phyloP scores from a whole-genome alignment of 768 basidiomycete genomes.

The Suillus subluteus region DNA sequence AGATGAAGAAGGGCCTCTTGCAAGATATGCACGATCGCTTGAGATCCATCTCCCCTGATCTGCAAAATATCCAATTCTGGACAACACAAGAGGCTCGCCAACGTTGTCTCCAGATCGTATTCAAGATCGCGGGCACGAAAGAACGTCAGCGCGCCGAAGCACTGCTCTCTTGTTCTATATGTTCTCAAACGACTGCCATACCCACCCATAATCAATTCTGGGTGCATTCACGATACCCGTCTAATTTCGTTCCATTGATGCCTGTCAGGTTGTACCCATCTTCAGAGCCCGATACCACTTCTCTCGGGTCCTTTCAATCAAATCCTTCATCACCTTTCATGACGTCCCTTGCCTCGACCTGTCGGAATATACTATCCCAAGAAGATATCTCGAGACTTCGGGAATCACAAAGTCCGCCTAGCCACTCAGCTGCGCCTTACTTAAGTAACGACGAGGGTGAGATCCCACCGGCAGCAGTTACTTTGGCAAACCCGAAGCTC shows the following conservation, averaged over 20 bases:
- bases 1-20: constrained; percentile 66
- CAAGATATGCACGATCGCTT: constrained; percentile 63
- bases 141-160: constrained; percentile 69
- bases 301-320: constrained; percentile 1
- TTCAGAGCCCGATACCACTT: constrained; percentile 22
- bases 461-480: constrained; percentile 57
- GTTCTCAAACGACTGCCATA: constrained; percentile 14
- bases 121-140: constrained; percentile 74
- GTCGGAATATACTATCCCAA: constrained; percentile 54
- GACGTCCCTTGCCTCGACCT: constrained; percentile 51
- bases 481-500: constrained; percentile 57
- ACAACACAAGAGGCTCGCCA: constrained; percentile 77
- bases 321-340: constrained; percentile 44
- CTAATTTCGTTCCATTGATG: constrained; percentile 56
- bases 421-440: constrained; percentile 1
- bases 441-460: constrained; percentile 32
- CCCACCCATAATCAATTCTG: constrained; percentile 55
- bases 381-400: constrained; percentile 31
- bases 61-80: constrained; percentile 65
- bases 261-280: constrained; percentile 58
- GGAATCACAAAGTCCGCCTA: not conserved
- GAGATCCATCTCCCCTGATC: constrained; percentile 18
- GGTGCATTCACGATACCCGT: constrained; percentile 61
- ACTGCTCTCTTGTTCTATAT: constrained; percentile 47
- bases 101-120: constrained; percentile 75